A percentile compares a stretch with the other conserved stretches of the same genome.
Conservation (phyloP, 352 stramenopile species). For the Phytophthora sp. region DNA sequence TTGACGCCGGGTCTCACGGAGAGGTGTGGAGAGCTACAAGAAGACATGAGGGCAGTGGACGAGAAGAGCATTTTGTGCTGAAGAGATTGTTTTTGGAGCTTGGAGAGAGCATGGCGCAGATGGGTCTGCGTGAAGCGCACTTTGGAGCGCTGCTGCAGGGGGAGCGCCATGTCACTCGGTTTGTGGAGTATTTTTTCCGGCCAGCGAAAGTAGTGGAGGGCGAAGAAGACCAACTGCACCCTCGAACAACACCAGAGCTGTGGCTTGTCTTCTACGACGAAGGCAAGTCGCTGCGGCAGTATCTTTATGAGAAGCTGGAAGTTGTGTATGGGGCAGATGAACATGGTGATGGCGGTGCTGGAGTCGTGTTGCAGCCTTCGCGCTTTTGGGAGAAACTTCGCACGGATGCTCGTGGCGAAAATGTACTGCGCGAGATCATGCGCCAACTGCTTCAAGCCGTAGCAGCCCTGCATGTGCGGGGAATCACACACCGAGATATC, state of each 20-base stretch:
- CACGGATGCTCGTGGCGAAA: conserved; percentile 52
- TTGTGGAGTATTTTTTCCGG: conserved; percentile 90
- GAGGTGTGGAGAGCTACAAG: conserved; percentile 79
- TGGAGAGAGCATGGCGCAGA: conserved; percentile 67
- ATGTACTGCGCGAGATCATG: conserved; percentile 91
- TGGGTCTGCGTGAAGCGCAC: conserved; percentile 84
- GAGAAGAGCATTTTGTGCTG: conserved; percentile 75
- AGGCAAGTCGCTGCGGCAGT: conserved; percentile 86
- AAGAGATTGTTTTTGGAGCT: conserved; percentile 86
- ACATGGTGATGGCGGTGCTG: conserved; percentile 12
- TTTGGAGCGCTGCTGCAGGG: conserved; percentile 63
- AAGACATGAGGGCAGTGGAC: conserved; percentile 15
- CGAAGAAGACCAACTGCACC: conserved; percentile 9
- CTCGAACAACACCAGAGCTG: conserved; percentile 53
- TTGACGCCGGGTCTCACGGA: conserved; percentile 84
- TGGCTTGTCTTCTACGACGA: conserved; percentile 93
- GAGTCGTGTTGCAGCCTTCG: conserved; percentile 75
- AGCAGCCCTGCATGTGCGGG: conserved; percentile 86
- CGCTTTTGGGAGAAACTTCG: conserved; percentile 82
- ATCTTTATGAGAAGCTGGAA: conserved; percentile 79
- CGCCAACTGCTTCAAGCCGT: conserved; percentile 94
- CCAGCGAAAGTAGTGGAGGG: conserved; percentile 22
- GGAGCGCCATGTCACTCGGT: conserved; percentile 78
- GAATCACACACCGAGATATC: conserved; percentile 92
- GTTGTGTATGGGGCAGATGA: conserved; percentile 34